These are phyloP conservation scores for Blastobotrys petasosporus DNA, from an alignment of 1,139 yeast species.

Conservation along the genomic window DNA sequence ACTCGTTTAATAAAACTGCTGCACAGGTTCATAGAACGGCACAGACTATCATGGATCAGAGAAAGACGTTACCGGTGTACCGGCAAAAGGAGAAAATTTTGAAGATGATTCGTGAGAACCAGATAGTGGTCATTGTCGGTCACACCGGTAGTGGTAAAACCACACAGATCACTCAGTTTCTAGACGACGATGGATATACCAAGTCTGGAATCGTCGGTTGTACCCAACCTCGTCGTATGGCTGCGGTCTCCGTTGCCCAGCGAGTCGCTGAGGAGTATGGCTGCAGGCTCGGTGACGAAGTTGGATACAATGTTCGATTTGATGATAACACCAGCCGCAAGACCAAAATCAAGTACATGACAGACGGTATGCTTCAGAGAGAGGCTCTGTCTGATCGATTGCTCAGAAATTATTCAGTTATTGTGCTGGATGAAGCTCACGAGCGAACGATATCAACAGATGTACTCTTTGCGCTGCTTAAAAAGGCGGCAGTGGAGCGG, in stretches of 20 bases:
- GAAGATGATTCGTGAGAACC: slow-evolving; percentile 56
- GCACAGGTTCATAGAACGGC: slow-evolving; percentile 26
- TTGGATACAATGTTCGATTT: slow-evolving; percentile 83
- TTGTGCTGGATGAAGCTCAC: slow-evolving; percentile 93
- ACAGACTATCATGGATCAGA: slow-evolving; percentile 55
- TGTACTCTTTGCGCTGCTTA: slow-evolving; percentile 77
- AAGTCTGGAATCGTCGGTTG: slow-evolving; percentile 61
- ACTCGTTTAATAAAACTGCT: slow-evolving; percentile 16
- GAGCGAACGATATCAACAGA: slow-evolving; percentile 94
- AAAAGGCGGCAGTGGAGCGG: slow-evolving; percentile 60
- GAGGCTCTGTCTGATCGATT: slow-evolving; percentile 75
- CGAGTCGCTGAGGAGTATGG: slow-evolving; percentile 83
- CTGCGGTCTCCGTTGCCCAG: slow-evolving; percentile 88
- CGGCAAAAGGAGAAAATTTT: slow-evolving; percentile 54
- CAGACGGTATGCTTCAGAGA: slow-evolving; percentile 89
- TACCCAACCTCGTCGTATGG: slow-evolving; percentile 95
- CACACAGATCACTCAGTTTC: slow-evolving; percentile 82
- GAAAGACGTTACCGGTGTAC: slow-evolving; percentile 69
- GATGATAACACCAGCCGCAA: slow-evolving; percentile 61
- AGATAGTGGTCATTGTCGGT: slow-evolving; percentile 79
- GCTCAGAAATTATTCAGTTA: slow-evolving; percentile 68
- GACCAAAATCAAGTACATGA: slow-evolving; percentile 81
- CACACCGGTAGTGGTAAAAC: slow-evolving; percentile 98
- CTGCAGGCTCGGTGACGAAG: slow-evolving; percentile 65
- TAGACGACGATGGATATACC: slow-evolving; percentile 61